phyloP scores from a whole-genome alignment of 148 eudicot genomes.

The Agrostemma githago region DNA sequence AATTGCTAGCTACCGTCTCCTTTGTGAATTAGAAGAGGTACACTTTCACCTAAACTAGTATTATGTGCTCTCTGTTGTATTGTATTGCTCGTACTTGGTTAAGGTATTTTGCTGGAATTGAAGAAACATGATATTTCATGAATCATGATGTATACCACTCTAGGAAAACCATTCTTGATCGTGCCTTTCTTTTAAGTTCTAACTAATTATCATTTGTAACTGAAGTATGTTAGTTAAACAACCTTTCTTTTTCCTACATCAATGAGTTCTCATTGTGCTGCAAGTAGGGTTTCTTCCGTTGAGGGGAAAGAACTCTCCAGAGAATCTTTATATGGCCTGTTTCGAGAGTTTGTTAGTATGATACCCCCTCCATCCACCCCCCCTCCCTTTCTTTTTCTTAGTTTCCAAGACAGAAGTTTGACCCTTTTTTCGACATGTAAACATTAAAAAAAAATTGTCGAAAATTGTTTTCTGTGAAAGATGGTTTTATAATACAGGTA shows the following conservation, averaged over 20 bases:
- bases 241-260: not conserved
- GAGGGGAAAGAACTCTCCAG: not conserved
- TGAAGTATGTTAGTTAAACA: not conserved
- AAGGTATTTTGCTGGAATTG: not conserved
- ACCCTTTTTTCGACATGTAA: no score
- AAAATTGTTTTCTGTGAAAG: no score
- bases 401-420: no score
- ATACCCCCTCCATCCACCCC: no score
- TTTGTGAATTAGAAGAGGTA: slow-evolving; percentile 74
- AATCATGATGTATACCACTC: no score
- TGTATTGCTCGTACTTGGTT: not conserved
- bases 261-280: not conserved
- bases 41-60: not conserved
- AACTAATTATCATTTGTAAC: not conserved
- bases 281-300: not conserved
- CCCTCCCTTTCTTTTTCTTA: no score
- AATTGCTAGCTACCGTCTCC: slow-evolving; percentile 65
- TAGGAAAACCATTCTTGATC: no score
- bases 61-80: not conserved
- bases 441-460: no score
- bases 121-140: not conserved
- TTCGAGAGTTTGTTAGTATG: not conserved
- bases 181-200: not conserved
- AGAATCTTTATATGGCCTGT: not conserved
- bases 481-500: no score